Base-by-base conservation (phyloP, 2,329 filamentous ascomycete species). In the Aspergillus fumigatus region DNA sequence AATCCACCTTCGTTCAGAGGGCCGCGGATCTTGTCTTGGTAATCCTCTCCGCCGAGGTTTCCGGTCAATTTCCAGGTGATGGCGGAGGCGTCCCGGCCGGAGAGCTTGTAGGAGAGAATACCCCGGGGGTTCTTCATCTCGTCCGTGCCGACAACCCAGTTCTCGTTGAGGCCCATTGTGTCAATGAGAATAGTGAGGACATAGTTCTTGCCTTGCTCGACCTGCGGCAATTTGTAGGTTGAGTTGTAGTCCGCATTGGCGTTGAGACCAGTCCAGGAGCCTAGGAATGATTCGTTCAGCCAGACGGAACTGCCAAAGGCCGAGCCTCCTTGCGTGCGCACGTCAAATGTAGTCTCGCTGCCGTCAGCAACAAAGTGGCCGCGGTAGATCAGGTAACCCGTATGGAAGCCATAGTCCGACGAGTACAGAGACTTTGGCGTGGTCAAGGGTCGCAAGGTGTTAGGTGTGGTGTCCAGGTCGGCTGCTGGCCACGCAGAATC, bases 331-430 rank as follows among this genome's bases (percentile, higher is more conserved):
- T 86, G 82, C 0, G 87, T 87, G 47, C 75, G 75, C 19, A 89
- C 67, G 58, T 73, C 80, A 48, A 92, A 74, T 0, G 73, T 75
- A 0, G 76, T 76, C 60, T 90, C 87, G 1, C 78, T 73, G 17
- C 87, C 87, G 1, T 76, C 80, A 4, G 88, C 84, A 0, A 76
- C 80, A 68, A 93, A 92, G 61, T 84, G 79, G 0, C 88, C 89
- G 1, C 88, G 83, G 76, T 84, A 92, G 50, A 92, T 63, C 0
- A 92, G 77, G 1, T 82, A 83, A 3, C 89, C 88, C 0, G 84
- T 80, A 68, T 89, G 80, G 72, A 85, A 92, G 25, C 88, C 88
- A 65, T 92, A 92, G 70, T 92, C 89, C 17, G 83, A 83, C 0
- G 80, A 80, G 65, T 88, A 90, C 0, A 92, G 80, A 0, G 84